phyloP scores from a whole-genome alignment of 2,329 filamentous ascomycete genomes.

The Penicillium sp. region DNA sequence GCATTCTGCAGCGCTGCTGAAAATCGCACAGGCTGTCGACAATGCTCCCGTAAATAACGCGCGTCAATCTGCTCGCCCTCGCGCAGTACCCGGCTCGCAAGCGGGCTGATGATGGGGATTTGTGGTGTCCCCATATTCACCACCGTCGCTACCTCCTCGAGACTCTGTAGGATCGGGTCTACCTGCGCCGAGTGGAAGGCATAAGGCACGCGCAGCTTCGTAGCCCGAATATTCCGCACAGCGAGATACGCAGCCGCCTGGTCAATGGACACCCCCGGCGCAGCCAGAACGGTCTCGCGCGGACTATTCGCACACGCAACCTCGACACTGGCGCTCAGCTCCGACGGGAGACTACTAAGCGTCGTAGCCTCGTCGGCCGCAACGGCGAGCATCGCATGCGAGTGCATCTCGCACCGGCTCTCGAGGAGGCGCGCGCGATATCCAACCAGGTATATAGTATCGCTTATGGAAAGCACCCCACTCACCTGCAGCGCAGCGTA shows the following conservation, averaged over 20 bases:
- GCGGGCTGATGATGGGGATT: neutral
- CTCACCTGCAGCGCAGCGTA: slow-evolving; percentile 34
- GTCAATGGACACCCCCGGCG: slow-evolving; percentile 40
- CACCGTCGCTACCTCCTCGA: slow-evolving; percentile 41
- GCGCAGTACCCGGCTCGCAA: slow-evolving; percentile 54
- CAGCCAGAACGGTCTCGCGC: slow-evolving; percentile 43
- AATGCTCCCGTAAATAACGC: slow-evolving; percentile 67
- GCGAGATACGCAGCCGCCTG: slow-evolving; percentile 33
- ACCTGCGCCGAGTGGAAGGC: slow-evolving; percentile 53
- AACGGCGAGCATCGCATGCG: slow-evolving; percentile 48
- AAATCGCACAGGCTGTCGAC: slow-evolving; percentile 73
- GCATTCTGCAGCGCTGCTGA: slow-evolving; percentile 64
- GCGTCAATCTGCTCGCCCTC: slow-evolving; percentile 58
- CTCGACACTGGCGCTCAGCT: slow-evolving; percentile 25
- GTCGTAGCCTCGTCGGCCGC: slow-evolving; percentile 28
- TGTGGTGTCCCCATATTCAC: slow-evolving; percentile 23
- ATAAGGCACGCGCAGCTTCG: slow-evolving; percentile 47
- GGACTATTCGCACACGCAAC: slow-evolving; percentile 49
- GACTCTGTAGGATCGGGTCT: slow-evolving; percentile 49
- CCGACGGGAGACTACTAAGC: too few species aligned
- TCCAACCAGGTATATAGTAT: slow-evolving; percentile 36
- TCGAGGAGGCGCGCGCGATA: slow-evolving; percentile 29
- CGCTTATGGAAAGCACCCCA: slow-evolving; percentile 29
- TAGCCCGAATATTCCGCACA: slow-evolving; percentile 43
- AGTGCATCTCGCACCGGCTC: slow-evolving; percentile 21